Evolutionary conservation across 106 monocot species (phyloP).

Genomic region (Alisma plantagoaquatica): DNA sequence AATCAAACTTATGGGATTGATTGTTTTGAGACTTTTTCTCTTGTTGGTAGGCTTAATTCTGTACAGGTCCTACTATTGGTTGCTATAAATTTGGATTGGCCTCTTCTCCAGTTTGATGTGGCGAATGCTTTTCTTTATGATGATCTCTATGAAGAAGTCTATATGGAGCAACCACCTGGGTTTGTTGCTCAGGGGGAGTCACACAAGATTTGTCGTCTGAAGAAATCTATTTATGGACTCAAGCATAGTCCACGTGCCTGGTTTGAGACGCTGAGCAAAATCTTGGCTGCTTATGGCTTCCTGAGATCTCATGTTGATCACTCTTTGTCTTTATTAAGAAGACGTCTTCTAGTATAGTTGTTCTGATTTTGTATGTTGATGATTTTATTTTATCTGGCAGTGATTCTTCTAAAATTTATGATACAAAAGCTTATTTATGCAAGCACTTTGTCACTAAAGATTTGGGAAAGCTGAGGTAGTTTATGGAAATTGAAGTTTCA

Average conservation of each 20-base stretch:
- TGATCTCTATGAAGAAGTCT: not conserved
- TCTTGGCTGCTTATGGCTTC: too few relatives aligned
- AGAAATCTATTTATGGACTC: not conserved
- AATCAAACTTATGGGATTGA: not conserved
- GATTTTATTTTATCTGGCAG: too few relatives aligned
- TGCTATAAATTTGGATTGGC: not conserved
- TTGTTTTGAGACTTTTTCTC: not conserved
- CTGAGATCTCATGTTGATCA: too few relatives aligned
- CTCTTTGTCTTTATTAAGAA: too few relatives aligned
- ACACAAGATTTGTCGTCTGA: not conserved
- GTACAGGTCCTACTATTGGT: not conserved
- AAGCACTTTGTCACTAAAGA: too few relatives aligned
- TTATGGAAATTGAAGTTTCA: too few relatives aligned
- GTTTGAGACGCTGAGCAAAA: too few relatives aligned
- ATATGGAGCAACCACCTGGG: not conserved
- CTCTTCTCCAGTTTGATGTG: not conserved
- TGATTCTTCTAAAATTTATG: too few relatives aligned
- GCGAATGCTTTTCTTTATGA: not conserved
- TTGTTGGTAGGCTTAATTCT: not conserved
- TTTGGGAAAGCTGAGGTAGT: too few relatives aligned
- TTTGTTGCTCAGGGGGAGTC: not conserved
- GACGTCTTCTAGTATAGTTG: too few relatives aligned
- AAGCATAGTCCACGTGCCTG: not conserved
- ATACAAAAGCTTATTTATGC: too few relatives aligned
- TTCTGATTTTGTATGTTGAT: too few relatives aligned